Percentiles rank a stretch among this genome's conserved stretches.
Conservation (phyloP, 129 eudicot species). For the Pseudognaphalium luteoalbum region DNA sequence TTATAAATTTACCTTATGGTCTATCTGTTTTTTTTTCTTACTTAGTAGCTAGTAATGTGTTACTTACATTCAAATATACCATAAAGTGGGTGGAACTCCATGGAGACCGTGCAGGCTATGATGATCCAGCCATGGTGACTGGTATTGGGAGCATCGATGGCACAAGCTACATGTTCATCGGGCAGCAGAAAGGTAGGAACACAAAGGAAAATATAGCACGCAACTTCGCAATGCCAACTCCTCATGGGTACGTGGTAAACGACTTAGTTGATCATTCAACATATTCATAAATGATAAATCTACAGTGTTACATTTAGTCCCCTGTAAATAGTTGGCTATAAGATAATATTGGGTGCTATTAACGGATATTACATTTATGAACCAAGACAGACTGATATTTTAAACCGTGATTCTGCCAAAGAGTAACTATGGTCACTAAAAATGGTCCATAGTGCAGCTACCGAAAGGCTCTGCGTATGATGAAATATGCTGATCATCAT, state of each 20-base stretch:
- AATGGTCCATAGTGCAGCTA: not conserved
- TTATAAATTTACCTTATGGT: too few species aligned
- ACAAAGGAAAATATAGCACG: not conserved
- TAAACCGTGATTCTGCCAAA: not conserved
- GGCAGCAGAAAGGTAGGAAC: not conserved
- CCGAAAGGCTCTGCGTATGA: not conserved
- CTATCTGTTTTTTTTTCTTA: too few species aligned
- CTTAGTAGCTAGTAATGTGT: too few species aligned
- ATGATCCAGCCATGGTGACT: not conserved
- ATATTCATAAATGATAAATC: too few species aligned
- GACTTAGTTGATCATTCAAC: not conserved
- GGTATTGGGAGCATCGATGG: not conserved
- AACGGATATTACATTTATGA: not conserved
- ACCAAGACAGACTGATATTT: not conserved
- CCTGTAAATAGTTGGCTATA: too few species aligned
- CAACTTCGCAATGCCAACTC: conserved; percentile 1
- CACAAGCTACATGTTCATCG: not conserved
- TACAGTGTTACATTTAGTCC: too few species aligned
- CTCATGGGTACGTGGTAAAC: not conserved
- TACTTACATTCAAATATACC: too few species aligned
- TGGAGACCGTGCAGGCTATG: not conserved
- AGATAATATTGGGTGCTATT: not conserved
- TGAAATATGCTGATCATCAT: not conserved
- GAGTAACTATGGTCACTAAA: not conserved
- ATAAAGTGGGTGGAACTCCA: too few species aligned